A percentile compares a stretch with the other conserved stretches of the same genome.
These are phyloP conservation scores for Diaporthe australafricana DNA, from an alignment of 2,329 filamentous ascomycete genomes.

Conservation along the genomic window DNA sequence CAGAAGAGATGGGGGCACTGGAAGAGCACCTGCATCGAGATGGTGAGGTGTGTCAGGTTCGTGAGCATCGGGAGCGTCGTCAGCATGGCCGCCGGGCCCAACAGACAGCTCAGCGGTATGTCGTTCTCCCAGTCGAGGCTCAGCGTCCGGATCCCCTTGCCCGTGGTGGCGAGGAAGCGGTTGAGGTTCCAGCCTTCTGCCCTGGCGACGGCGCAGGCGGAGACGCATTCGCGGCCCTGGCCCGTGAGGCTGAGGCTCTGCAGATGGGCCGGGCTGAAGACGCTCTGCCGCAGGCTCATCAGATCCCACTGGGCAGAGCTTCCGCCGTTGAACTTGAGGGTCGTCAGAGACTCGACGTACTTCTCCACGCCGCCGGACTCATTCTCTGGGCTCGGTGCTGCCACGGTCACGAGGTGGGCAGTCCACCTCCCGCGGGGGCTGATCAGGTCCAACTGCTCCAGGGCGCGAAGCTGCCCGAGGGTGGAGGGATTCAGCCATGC, in stretches of 20 bases:
- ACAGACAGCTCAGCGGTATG: not conserved
- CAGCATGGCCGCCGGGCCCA: not conserved
- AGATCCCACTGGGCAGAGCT: not conserved
- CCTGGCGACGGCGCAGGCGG: too few species aligned
- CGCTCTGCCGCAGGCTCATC: not conserved
- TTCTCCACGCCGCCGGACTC: not conserved
- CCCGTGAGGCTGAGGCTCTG: not conserved
- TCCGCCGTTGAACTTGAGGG: not conserved
- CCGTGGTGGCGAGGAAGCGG: conserved; percentile 5
- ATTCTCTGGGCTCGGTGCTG: not conserved
- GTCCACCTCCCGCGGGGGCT: not conserved
- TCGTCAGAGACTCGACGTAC: conserved; percentile 1
- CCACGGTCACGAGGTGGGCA: not conserved
- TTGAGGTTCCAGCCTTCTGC: not conserved
- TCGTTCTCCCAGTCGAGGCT: conserved; percentile 15
- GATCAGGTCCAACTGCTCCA: conserved; percentile 1
- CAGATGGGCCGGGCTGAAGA: not conserved
- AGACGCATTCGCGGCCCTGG: not conserved
- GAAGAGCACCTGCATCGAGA: conserved; percentile 19
- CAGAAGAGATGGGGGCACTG: not conserved
- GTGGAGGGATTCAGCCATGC: not conserved
- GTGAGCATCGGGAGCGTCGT: conserved; percentile 10
- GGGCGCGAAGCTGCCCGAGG: not conserved
- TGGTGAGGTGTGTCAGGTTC: conserved; percentile 1
- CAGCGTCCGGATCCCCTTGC: not conserved